phyloP scores from a whole-genome alignment of 768 basidiomycete species.

The Agaricus blazei region DNA sequence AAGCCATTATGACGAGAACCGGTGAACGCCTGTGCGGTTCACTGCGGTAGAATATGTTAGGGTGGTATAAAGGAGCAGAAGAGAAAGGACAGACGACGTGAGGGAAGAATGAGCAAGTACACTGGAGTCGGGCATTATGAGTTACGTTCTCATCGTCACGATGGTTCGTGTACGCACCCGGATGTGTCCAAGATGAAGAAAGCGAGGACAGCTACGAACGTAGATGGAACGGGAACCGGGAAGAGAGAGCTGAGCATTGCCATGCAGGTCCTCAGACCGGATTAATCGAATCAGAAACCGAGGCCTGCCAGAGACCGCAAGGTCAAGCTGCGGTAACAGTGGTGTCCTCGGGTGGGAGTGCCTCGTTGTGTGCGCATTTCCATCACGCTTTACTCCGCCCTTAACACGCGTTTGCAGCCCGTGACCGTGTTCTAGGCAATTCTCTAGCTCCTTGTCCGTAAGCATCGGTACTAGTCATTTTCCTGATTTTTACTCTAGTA shows the following conservation, averaged over 20 bases:
- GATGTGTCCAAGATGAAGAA: conserved; percentile 1
- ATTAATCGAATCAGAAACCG: background rate
- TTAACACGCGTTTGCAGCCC: conserved; percentile 8
- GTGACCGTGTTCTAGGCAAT: background rate
- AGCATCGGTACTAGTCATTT: too few species aligned
- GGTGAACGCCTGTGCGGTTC: conserved; percentile 8
- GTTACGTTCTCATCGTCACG: background rate
- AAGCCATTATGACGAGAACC: conserved; percentile 1
- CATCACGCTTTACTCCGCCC: conserved; percentile 5
- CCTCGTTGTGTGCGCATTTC: conserved; percentile 8
- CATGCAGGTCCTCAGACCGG: background rate
- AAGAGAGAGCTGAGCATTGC: background rate
- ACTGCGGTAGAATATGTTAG: background rate
- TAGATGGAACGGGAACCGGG: background rate
- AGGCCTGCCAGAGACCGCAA: conserved; percentile 7
- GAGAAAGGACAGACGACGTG: conserved; percentile 8
- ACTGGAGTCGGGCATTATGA: background rate
- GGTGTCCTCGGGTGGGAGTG: background rate
- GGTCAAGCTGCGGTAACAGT: background rate
- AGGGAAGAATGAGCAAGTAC: conserved; percentile 3
- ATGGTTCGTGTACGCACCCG: background rate
- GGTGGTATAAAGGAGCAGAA: background rate
- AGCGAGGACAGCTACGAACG: background rate
- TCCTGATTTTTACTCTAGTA: background rate
- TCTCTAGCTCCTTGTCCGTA: background rate